Conservation (phyloP, 2,329 filamentous ascomycete genomes). For the Alternaria postmessia region DNA sequence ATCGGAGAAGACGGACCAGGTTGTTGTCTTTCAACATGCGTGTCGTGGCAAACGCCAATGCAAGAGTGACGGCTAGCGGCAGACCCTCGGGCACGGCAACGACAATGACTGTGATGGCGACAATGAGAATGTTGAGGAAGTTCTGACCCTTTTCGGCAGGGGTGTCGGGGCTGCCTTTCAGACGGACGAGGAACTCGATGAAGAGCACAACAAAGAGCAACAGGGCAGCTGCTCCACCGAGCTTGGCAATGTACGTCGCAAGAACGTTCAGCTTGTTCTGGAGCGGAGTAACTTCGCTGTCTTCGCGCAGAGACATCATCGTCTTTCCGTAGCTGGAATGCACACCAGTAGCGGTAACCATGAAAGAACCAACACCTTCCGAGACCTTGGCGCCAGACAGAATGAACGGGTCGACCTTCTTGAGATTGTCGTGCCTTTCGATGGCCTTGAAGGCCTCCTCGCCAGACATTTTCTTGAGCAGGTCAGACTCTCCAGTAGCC, state of each 20-base stretch:
- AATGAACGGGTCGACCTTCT: constrained; percentile 82
- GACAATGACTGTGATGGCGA: constrained; percentile 71
- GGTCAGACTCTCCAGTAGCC: constrained; percentile 76
- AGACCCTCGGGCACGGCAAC: constrained; percentile 74
- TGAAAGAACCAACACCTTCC: constrained; percentile 77
- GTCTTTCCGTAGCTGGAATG: constrained; percentile 80
- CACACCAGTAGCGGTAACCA: constrained; percentile 77
- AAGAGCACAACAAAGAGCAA: constrained; percentile 84
- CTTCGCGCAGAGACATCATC: constrained; percentile 78
- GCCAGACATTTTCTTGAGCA: constrained; percentile 71
- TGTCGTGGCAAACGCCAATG: constrained; percentile 72
- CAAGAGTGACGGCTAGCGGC: constrained; percentile 72
- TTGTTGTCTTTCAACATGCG: constrained; percentile 75
- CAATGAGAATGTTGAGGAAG: constrained; percentile 70
- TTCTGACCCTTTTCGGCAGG: constrained; percentile 79
- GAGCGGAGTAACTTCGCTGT: constrained; percentile 78
- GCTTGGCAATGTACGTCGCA: constrained; percentile 81
- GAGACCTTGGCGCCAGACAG: constrained; percentile 84
- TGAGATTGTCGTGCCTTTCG: constrained; percentile 66
- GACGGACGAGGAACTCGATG: constrained; percentile 80
- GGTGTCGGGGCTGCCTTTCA: constrained; percentile 62
- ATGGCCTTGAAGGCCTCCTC: constrained; percentile 72
- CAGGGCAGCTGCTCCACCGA: constrained; percentile 78
- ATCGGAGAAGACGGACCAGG: constrained; percentile 71
- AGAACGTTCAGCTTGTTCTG: constrained; percentile 80